Conservation (phyloP, 2,329 filamentous ascomycete genomes). For the Didymella glomerata region DNA sequence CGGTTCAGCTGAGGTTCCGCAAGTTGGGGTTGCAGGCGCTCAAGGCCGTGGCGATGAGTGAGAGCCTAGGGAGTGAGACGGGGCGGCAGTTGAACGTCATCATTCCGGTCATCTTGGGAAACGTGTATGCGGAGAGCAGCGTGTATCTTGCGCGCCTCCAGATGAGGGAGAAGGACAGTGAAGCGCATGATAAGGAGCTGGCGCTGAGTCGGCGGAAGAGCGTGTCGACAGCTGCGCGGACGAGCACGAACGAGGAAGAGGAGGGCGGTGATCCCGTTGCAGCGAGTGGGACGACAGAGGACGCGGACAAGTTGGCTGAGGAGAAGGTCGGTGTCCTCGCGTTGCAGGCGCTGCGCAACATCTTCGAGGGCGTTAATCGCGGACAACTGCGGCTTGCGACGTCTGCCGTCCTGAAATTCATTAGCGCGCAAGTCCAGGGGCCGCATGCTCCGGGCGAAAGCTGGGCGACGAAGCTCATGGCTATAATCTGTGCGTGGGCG, state of each 20-base stretch:
- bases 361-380: slow-evolving; percentile 83
- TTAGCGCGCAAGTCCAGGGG: slow-evolving; percentile 55
- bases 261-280: slow-evolving; percentile 72
- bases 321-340: slow-evolving; percentile 87
- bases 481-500: slow-evolving; percentile 83
- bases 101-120: slow-evolving; percentile 85
- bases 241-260: slow-evolving; percentile 64
- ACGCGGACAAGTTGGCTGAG: slow-evolving; percentile 89
- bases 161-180: slow-evolving; percentile 68
- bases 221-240: slow-evolving; percentile 74
- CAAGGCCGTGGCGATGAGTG: slow-evolving; percentile 80
- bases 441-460: slow-evolving; percentile 57
- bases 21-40: slow-evolving; percentile 71
- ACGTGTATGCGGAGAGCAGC: slow-evolving; percentile 79
- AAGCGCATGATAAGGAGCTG: slow-evolving; percentile 72
- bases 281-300: slow-evolving; percentile 80
- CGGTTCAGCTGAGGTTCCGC: slow-evolving; percentile 72
- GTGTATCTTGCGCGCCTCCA: slow-evolving; percentile 74
- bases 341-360: slow-evolving; percentile 83
- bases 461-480: slow-evolving; percentile 86
- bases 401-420: slow-evolving; percentile 75
- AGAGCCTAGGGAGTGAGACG: slow-evolving; percentile 77
- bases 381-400: slow-evolving; percentile 83
- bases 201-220: slow-evolving; percentile 75
- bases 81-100: slow-evolving; percentile 79